These are phyloP conservation scores for Blastomyces silverae DNA, from an alignment of 2,329 filamentous ascomycete genomes.

Conservation along the genomic window DNA sequence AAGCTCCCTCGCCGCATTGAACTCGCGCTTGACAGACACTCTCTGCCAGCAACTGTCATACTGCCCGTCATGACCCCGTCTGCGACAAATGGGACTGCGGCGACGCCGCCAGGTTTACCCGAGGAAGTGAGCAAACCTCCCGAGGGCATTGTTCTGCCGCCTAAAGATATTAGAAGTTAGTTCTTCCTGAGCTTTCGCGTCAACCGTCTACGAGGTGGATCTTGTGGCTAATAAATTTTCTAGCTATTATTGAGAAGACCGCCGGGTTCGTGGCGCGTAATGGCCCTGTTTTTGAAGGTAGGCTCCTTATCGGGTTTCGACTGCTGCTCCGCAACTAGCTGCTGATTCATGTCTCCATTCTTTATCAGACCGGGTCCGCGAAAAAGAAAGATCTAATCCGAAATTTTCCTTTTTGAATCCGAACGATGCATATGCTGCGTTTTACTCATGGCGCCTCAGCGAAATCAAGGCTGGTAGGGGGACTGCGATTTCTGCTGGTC, in stretches of 20 bases:
- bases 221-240: slow-evolving; percentile 25
- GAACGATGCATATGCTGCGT: slow-evolving; percentile 76
- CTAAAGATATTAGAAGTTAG: slow-evolving; percentile 66
- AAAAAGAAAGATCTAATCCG: slow-evolving; percentile 76
- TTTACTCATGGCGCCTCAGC: slow-evolving; percentile 81
- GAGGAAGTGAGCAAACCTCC: slow-evolving; percentile 69
- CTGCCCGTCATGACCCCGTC: slow-evolving; percentile 36
- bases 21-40: neutral
- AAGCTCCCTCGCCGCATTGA: slow-evolving; percentile 1
- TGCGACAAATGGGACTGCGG: slow-evolving; percentile 33
- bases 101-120: slow-evolving; percentile 33
- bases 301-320: slow-evolving; percentile 13
- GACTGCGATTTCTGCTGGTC: slow-evolving; percentile 68
- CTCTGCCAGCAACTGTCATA: neutral
- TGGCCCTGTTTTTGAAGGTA: slow-evolving; percentile 60
- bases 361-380: slow-evolving; percentile 63
- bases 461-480: slow-evolving; percentile 82
- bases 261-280: slow-evolving; percentile 78
- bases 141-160: slow-evolving; percentile 76
- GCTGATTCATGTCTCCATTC: slow-evolving; percentile 5
- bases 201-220: neutral
- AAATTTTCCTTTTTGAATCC: slow-evolving; percentile 83
- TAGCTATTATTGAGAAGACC: slow-evolving; percentile 79
- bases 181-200: slow-evolving; percentile 13
- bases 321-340: neutral